These are phyloP conservation scores for Fusarium zealandicum DNA, from an alignment of 2,329 filamentous ascomycete species.

Conservation along the genomic window DNA sequence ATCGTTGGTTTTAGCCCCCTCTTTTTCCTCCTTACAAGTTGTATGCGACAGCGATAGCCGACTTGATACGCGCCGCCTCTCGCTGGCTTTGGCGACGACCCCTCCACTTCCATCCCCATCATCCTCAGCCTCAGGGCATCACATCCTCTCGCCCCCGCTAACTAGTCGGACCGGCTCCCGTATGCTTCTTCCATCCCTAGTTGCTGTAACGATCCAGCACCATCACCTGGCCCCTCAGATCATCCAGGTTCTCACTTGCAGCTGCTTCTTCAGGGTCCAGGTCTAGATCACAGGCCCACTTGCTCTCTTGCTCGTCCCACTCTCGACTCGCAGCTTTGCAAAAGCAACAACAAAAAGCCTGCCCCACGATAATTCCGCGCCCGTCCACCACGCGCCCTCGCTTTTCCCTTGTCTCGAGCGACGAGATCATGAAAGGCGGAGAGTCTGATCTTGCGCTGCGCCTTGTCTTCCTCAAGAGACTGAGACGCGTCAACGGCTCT, in stretches of 20 bases:
- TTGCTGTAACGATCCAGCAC: slow-evolving; percentile 17
- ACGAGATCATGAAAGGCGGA: slow-evolving; percentile 42
- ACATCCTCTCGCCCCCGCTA: slow-evolving; percentile 2
- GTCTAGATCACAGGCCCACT: slow-evolving; percentile 39
- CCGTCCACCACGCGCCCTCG: too few species aligned
- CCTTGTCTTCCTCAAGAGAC: slow-evolving; percentile 36
- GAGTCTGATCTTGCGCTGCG: slow-evolving; percentile 36
- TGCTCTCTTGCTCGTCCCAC: slow-evolving; percentile 35
- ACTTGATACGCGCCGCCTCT: too few species aligned
- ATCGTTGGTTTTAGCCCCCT: slow-evolving; percentile 2
- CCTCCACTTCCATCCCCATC: background rate
- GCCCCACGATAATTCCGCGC: slow-evolving; percentile 23
- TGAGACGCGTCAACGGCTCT: slow-evolving; percentile 38
- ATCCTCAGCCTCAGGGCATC: background rate
- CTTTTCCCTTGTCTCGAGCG: slow-evolving; percentile 23
- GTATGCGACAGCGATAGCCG: background rate
- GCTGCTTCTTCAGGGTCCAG: slow-evolving; percentile 29
- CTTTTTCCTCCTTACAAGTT: background rate
- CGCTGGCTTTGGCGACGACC: too few species aligned
- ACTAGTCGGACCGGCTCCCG: slow-evolving; percentile 33
- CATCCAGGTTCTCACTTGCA: slow-evolving; percentile 13
- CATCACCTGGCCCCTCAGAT: background rate
- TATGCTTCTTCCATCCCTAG: slow-evolving; percentile 17
- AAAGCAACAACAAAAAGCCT: slow-evolving; percentile 30
- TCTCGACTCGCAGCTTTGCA: slow-evolving; percentile 35